Percentiles rank a stretch among this genome's conserved stretches.
These are phyloP conservation scores for Fraxinus platypoda DNA, from an alignment of 305 asterid species.

Conservation along the genomic window DNA sequence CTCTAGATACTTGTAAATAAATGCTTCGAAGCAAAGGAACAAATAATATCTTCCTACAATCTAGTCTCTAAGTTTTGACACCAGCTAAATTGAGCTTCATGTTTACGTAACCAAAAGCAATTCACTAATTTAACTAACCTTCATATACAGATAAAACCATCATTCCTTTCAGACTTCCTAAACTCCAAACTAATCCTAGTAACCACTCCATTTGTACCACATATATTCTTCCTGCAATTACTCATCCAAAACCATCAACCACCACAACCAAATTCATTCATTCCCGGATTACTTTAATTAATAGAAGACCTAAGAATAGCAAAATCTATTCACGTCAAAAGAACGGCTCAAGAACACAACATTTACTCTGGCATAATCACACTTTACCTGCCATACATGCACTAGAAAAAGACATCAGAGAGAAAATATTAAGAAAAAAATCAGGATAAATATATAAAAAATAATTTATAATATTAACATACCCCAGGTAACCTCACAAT, in stretches of 20 bases:
- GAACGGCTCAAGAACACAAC: conserved; percentile 29
- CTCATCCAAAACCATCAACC: conserved; percentile 17
- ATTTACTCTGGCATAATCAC: conserved; percentile 37
- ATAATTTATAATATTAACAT: conserved; percentile 27
- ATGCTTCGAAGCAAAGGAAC: background rate
- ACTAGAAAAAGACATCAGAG: conserved; percentile 55
- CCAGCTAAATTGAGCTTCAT: background rate
- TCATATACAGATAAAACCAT: background rate
- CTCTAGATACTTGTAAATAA: background rate
- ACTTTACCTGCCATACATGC: conserved; percentile 56
- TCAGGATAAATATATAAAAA: conserved; percentile 17
- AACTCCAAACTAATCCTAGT: conserved; percentile 23
- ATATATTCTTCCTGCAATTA: conserved; percentile 28
- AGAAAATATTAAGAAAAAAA: conserved; percentile 20
- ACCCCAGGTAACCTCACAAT: conserved; percentile 49
- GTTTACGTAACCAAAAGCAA: background rate
- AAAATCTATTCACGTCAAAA: conserved; percentile 8
- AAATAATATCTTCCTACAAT: background rate
- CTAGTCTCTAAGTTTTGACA: background rate
- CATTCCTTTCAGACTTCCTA: conserved; percentile 13
- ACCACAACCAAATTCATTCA: conserved; percentile 22
- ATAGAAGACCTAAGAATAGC: background rate
- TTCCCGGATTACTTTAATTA: background rate
- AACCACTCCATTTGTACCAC: conserved; percentile 26
- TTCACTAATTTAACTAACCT: background rate